These are phyloP conservation scores for Lodderomyces oxycetoniae DNA, from an alignment of 1,139 yeast genomes.

Conservation along the genomic window DNA sequence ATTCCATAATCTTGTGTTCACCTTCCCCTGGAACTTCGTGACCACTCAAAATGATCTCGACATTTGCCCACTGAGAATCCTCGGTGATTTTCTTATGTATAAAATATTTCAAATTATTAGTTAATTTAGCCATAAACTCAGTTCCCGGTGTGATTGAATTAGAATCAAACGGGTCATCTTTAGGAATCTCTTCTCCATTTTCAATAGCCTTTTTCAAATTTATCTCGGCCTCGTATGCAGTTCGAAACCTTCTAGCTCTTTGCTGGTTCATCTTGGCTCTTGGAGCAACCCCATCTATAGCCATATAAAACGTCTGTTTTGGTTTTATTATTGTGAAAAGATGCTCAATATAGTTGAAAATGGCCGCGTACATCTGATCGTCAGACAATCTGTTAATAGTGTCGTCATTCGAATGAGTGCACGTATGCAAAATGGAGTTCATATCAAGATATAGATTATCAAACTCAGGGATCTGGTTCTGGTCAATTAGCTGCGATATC, in stretches of 20 bases:
- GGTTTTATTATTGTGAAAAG: slow-evolving; percentile 85
- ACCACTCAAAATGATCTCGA: slow-evolving; percentile 82
- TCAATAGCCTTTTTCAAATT: slow-evolving; percentile 60
- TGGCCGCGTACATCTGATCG: slow-evolving; percentile 89
- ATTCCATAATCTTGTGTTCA: slow-evolving; percentile 97
- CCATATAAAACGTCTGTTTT: slow-evolving; percentile 85
- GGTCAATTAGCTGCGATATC: slow-evolving; percentile 84
- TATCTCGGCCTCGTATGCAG: slow-evolving; percentile 90
- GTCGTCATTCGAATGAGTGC: slow-evolving; percentile 77
- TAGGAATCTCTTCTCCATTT: slow-evolving; percentile 60
- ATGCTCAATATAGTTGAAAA: slow-evolving; percentile 92
- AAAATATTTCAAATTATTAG: slow-evolving; percentile 81
- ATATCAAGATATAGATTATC: slow-evolving; percentile 93
- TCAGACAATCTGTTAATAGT: slow-evolving; percentile 65
- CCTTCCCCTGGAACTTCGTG: slow-evolving; percentile 99
- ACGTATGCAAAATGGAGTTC: slow-evolving; percentile 94
- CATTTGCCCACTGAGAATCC: slow-evolving; percentile 87
- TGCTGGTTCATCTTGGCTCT: slow-evolving; percentile 99
- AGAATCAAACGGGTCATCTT: slow-evolving; percentile 83
- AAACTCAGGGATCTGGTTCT: slow-evolving; percentile 83
- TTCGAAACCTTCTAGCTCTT: slow-evolving; percentile 91
- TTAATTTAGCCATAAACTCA: slow-evolving; percentile 91
- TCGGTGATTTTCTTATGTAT: slow-evolving; percentile 85
- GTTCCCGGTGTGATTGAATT: slow-evolving; percentile 98
- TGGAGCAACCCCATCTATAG: slow-evolving; percentile 99